Evolutionary conservation across 2,329 filamentous ascomycete species (phyloP), one percentile per base, ranked within the genome.

Genomic region (Zarea fungicola): DNA sequence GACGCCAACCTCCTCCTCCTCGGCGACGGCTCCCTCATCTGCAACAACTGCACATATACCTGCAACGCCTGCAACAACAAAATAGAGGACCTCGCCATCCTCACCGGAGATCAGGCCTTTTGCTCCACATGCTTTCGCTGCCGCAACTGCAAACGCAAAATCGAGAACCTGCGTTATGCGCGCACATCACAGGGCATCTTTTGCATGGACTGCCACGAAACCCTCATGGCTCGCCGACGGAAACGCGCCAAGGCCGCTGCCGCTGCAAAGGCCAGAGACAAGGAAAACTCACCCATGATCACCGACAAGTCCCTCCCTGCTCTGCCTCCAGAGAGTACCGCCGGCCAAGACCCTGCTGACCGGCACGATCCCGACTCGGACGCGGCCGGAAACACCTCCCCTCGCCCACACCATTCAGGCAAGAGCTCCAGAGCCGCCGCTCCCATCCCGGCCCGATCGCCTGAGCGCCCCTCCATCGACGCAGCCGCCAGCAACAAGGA

Each of bases 21-120:
- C 55, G 93, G 93, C 65, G 93, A 99, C 72, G 93, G 93, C 56
- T 97, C 92, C 16, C 82, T 99, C 57, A 97, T 99, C 60, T 99
- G 93, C 78, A 97, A 96, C 74, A 96, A 96, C 70, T 99, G 93
- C 74, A 97, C 93, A 47, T 99, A 99, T 69, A 96, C 91, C 76
- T 99, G 93, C 75, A 96, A 84, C 68, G 91, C 91, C 47, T 99
- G 93, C 69, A 84, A 84, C 51, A 92, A 95, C 74, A 99, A 99
- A 75, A 99, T 99, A 58, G 93, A 99, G 66, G 93, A 99, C 65
- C 77, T 97, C 54, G 93, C 93, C 55, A 99, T 99, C 66, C 76
- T 99, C 57, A 99, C 93, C 0, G 93, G 93, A 56, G 93, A 99
- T 62, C 92, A 99, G 71, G 93, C 93, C 37, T 99, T 96, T 66